Evolutionary conservation across 2,329 filamentous ascomycete genomes (phyloP).

Genomic region (Phaeosphaeria sp.): DNA sequence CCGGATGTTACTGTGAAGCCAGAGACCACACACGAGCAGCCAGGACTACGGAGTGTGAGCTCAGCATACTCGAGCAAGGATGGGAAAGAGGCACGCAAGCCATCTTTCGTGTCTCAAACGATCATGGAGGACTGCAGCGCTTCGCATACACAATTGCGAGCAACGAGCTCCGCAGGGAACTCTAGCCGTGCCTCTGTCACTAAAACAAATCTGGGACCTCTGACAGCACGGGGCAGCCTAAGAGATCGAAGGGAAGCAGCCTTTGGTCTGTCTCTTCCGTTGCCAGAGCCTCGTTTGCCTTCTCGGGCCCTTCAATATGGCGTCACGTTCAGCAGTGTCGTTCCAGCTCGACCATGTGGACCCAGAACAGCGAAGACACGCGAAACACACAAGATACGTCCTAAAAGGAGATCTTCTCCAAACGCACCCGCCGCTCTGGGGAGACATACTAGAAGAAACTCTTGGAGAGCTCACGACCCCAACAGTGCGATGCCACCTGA

Average conservation of each 20-base stretch:
- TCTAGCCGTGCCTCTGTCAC: neutral
- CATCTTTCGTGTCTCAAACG: neutral
- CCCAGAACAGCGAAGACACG: slow-evolving; percentile 33
- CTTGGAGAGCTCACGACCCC: neutral
- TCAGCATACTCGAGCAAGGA: slow-evolving; percentile 7
- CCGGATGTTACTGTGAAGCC: neutral
- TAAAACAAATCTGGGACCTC: neutral
- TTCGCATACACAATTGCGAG: neutral
- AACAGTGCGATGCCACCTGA: neutral
- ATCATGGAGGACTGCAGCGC: neutral
- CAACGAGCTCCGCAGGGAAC: neutral
- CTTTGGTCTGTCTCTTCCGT: slow-evolving; percentile 36
- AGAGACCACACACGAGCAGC: neutral
- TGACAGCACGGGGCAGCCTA: slow-evolving; percentile 13
- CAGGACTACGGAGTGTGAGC: slow-evolving; percentile 3
- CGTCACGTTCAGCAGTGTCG: slow-evolving; percentile 17
- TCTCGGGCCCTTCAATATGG: slow-evolving; percentile 11
- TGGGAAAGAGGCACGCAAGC: neutral
- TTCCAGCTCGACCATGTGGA: slow-evolving; percentile 31
- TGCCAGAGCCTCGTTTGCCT: slow-evolving; percentile 25
- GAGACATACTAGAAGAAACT: slow-evolving; percentile 5
- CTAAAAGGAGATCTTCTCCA: neutral
- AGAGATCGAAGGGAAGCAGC: slow-evolving; percentile 38
- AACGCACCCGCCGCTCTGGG: slow-evolving; percentile 19
- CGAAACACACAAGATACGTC: slow-evolving; percentile 16